Base-by-base conservation (phyloP, 1,139 yeast genomes). In the Yueomyces sp. region DNA sequence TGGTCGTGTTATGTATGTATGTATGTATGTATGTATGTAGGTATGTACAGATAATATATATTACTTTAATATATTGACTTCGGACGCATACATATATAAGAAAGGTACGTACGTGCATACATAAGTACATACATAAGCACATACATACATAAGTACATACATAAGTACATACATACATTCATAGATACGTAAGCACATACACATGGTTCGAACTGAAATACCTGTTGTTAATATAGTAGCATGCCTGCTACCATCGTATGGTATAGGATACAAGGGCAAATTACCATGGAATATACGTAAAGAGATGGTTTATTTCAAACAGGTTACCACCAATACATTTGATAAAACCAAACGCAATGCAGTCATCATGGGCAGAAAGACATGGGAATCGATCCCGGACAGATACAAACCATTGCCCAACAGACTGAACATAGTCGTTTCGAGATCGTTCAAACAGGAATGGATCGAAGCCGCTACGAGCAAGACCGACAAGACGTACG, bases 331-430 rank as follows among this genome's bases (percentile, higher is more conserved):
- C 3, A 51, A 52, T 1, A 56, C 63, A 2, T 39, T 46, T 4
- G 63, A 61, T 37, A 55, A 68, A 4, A 46, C 46, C 4, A 64
- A 63, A 45, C 59, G 64, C 44, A 85, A 89, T 54, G 94, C 87
- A 0, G 97, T 93, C 11, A 71, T 93, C 7, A 91, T 93, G 99
- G 99, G 99, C 4, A 72, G 96, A 44, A 82, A 79, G 57, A 91
- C 98, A 1, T 91, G 97, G 95, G 93, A 87, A 36, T 84, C 96
- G 6, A 87, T 91, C 39, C 98, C 98, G 0, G 48, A 63, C 1
- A 78, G 72, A 58, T 91, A 86, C 64, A 69, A 95, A 49, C 99
- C 99, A 0, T 69, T 91, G 40, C 80, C 81, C 2, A 75, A 71
- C 42, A 70, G 99, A 44, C 49, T 78, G 39, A 93, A 93, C 59